Percentiles rank a stretch among this genome's conserved stretches.
Evolutionary conservation across 75 land plant genomes (phyloP).

Genomic region (Sequoiadendron giganteum): DNA sequence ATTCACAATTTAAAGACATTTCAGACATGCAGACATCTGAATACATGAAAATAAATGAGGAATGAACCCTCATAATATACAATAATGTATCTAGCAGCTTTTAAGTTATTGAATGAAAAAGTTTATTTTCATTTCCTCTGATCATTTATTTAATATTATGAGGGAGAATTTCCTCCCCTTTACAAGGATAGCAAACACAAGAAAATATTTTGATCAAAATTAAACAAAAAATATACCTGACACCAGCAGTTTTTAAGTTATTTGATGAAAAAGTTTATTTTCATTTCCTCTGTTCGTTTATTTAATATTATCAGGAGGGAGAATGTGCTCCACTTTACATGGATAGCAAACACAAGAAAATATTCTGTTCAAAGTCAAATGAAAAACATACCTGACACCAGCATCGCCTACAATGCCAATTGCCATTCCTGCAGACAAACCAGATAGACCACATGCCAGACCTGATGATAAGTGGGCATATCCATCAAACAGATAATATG

Average conservation of each 20-base stretch:
- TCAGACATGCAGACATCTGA: neutral
- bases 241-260: slow-evolving; percentile 31
- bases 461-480: slow-evolving; percentile 61
- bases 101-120: neutral
- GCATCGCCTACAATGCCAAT: slow-evolving; percentile 65
- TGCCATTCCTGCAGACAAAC: slow-evolving; percentile 69
- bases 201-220: neutral
- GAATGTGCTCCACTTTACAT: neutral
- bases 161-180: neutral
- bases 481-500: slow-evolving; percentile 50
- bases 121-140: neutral
- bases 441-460: slow-evolving; percentile 66
- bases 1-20: neutral
- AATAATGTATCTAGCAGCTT: neutral
- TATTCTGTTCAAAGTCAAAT: neutral
- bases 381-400: slow-evolving; percentile 43
- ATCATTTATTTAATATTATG: neutral
- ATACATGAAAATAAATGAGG: neutral
- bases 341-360: neutral
- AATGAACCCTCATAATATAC: neutral
- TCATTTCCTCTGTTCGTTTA: neutral
- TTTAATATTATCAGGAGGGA: neutral
- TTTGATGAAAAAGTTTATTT: neutral
- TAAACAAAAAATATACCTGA: slow-evolving; percentile 20
- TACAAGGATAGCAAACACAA: neutral